Base-by-base conservation (phyloP, 2,329 filamentous ascomycete genomes). In the Chaetothyriales sp. region DNA sequence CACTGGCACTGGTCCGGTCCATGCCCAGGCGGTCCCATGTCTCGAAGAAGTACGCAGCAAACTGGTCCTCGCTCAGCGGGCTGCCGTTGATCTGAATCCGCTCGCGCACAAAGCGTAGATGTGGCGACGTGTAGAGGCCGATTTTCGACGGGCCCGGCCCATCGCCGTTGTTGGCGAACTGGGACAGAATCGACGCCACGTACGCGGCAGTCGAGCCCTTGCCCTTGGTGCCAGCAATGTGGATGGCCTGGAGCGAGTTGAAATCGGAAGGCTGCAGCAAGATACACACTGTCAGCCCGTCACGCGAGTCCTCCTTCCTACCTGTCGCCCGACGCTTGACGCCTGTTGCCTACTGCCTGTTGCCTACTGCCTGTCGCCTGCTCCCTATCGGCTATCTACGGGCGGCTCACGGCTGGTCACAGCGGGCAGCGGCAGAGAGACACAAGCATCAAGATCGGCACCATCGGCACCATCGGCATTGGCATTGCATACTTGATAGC, bases 181-280 rank as follows among this genome's bases (percentile, higher is more conserved):
- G 77, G 2, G 73, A 69, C n/a, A 95, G 72, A 55, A 94, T 85
- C 2, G 81, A 81, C 12, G 87, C 86, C 18, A 87, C 77, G 64
- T 89, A 90, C 8, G 89, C 84, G 57, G 84, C 86, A 0, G 87
- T 88, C 2, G 86, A 92, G 43, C 89, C 89, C 66, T 95, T 96
- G 53, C 90, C 90, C 66, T 95, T 96, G 3, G 89, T 95, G 10
- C 90, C 90, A 1, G 90, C 86, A 45, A 96, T 80, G 64, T 96
- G 90, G 54, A 96, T 79, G 57, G 75, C 70, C 53, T 77, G 81
- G 55, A 83, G 62, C 8, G 63, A 32, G 45, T 47, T 32, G 20
- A 47, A 19, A 18, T 81, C 78, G 12, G 75, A 73, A 18, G 80
- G 78, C 45, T 47, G 32, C 32, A 39, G 32, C 32, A 39, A 39